phyloP scores from a whole-genome alignment of 2,329 filamentous ascomycete genomes.

The Bipolaris sorokiniana region DNA sequence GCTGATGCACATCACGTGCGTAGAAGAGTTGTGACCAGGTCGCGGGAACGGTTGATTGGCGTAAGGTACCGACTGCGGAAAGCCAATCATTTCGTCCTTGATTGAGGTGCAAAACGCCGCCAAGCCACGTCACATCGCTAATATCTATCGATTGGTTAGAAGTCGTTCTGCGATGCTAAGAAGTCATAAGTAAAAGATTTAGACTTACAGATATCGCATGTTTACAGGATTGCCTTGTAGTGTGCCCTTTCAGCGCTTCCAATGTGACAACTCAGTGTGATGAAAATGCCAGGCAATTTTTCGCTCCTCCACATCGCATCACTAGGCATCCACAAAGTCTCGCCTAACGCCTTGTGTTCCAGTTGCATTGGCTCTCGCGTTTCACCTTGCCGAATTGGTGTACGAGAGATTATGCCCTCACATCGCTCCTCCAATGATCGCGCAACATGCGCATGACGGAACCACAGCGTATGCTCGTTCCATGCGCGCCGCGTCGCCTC shows the following conservation, averaged over 20 bases:
- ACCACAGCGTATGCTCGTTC: conserved; percentile 1
- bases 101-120: conserved; percentile 21
- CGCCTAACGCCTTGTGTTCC: conserved; percentile 33
- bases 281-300: not conserved
- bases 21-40: conserved; percentile 21
- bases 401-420: conserved; percentile 22
- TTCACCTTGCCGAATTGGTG: conserved; percentile 32
- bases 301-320: conserved; percentile 12
- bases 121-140: conserved; percentile 13
- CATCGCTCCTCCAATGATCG: conserved; percentile 24
- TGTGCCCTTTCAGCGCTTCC: conserved; percentile 28
- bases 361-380: conserved; percentile 20
- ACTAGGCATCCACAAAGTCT: conserved; percentile 14
- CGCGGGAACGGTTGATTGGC: conserved; percentile 30
- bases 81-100: conserved; percentile 33
- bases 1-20: conserved; percentile 25
- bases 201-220: conserved; percentile 14
- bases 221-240: conserved; percentile 17
- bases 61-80: conserved; percentile 5
- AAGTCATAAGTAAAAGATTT: conserved; percentile 17
- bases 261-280: conserved; percentile 28
- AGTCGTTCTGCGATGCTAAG: conserved; percentile 1
- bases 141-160: conserved; percentile 24
- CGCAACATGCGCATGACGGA: conserved; percentile 3
- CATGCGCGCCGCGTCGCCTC: conserved; percentile 8